Base-by-base conservation (phyloP, 2,329 filamentous ascomycete genomes). In the Sporothrix inflata region DNA sequence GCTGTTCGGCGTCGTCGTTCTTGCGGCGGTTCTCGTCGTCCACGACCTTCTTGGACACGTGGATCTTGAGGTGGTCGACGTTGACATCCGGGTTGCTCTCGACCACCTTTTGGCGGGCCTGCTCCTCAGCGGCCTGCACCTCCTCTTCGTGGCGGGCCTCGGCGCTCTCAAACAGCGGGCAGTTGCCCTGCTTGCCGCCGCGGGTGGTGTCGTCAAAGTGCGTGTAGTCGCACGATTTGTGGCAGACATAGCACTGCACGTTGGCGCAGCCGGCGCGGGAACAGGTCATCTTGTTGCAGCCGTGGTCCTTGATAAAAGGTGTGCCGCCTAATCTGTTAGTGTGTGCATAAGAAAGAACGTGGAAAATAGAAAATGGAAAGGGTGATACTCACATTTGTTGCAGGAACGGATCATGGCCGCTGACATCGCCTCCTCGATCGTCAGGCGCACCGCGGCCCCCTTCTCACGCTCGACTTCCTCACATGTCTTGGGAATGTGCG, bases 271-370 rank as follows among this genome's bases (percentile, higher is more conserved):
- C 81, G 53, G 77, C 68, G n/a, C 86, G 85, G 0, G 87, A 83
- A 79, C 94, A 97, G 0, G 80, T 85, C 87, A 97, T 93, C 81
- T 94, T 94, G 82, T 97, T 97, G 82, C 94, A 97, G 2, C 94
- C 94, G 42, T 83, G 79, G 47, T 90, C 87, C 78, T 97, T 97
- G 79, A 97, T 87, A 76, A 95, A 96, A 0, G 90, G 89, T n/a
- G 89, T 87, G n/a, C 85, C 83, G 81, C 92, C 85, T 86, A 66
- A 2, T 7, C 5, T 9, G 75, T 78, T 51, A 77, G 73, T 16
- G 55, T 12, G n/a, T 45, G 27, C 27, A 7, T 11, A 70, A 61
- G 42, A 34, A 71, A 60, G 19, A 24, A 42, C 16, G 19, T 16
- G 2, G 40, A 8, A 24, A 9, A 14, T 21, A 40, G 4, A 30